Evolutionary conservation across 331 rosid species (phyloP).

Genomic region (Malus hybrid): DNA sequence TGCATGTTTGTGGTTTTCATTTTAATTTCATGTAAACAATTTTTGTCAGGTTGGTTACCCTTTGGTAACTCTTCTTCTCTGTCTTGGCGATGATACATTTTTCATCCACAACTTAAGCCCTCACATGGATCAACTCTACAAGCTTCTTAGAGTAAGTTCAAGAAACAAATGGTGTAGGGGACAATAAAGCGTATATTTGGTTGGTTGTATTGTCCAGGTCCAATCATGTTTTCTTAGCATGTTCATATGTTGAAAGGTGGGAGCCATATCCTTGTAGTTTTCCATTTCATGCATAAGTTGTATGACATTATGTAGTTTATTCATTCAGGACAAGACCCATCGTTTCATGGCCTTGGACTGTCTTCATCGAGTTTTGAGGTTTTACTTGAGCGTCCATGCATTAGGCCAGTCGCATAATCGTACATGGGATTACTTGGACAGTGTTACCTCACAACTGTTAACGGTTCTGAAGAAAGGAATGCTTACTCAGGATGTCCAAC

Average conservation of each 20-base stretch:
- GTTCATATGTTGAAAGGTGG: neutral
- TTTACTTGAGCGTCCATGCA: constrained; percentile 91
- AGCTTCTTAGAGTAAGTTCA: constrained; percentile 80
- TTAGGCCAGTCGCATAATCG: constrained; percentile 80
- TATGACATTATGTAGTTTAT: constrained; percentile 33
- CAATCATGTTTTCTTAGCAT: constrained; percentile 1
- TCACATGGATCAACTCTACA: constrained; percentile 99
- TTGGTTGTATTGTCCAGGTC: constrained; percentile 3
- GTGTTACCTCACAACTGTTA: constrained; percentile 90
- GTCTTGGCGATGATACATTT: constrained; percentile 94
- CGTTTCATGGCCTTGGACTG: constrained; percentile 99
- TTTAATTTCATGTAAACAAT: neutral
- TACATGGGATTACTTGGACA: constrained; percentile 93
- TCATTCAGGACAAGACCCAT: constrained; percentile 90
- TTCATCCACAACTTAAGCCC: constrained; percentile 73
- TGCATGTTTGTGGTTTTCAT: neutral
- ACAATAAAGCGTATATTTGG: constrained; percentile 1
- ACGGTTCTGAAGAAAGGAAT: constrained; percentile 82
- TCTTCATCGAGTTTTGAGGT: constrained; percentile 95
- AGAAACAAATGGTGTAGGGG: neutral
- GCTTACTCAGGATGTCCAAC: constrained; percentile 99
- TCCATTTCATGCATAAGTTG: constrained; percentile 18
- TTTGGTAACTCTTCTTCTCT: constrained; percentile 90
- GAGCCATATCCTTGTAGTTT: constrained; percentile 8
- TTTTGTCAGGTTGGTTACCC: constrained; percentile 87